These are phyloP conservation scores for Pharus latifolius DNA, from an alignment of 176 grass and related monocot species.

Conservation along the genomic window DNA sequence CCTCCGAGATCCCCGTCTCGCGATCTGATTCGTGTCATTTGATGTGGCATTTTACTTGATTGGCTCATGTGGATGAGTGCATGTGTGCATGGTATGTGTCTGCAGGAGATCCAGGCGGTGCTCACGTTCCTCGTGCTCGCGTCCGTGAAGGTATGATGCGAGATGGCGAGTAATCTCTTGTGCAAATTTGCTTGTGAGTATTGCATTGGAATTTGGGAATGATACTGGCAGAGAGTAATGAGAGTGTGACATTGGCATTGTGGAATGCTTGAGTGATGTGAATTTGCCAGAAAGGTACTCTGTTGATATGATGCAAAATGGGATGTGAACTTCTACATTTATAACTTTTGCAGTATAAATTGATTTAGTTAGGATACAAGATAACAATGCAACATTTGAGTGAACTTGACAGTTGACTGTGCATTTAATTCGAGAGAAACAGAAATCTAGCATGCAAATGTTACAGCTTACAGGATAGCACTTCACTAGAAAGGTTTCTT, in stretches of 20 bases:
- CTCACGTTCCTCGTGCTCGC: conserved; percentile 64
- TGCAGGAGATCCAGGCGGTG: conserved; percentile 83
- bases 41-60: neutral
- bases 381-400: neutral
- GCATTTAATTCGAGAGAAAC: neutral
- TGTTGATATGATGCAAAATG: neutral
- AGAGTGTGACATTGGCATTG: neutral
- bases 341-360: neutral
- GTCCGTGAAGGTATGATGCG: conserved; percentile 56
- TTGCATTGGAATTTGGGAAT: neutral
- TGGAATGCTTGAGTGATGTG: neutral
- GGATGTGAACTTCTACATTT: neutral
- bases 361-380: neutral
- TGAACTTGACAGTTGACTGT: no score
- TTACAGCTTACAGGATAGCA: neutral
- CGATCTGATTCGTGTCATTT: neutral
- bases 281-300: neutral
- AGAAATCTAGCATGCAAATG: neutral
- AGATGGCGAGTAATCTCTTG: neutral
- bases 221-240: neutral
- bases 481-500: neutral
- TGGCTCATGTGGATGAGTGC: conserved; percentile 4
- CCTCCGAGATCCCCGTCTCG: neutral
- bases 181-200: neutral
- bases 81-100: neutral